Percentiles rank a stretch among this genome's conserved stretches.
Evolutionary conservation across 2,329 filamentous ascomycete species (phyloP).

Genomic region (Diaporthe longicolla): DNA sequence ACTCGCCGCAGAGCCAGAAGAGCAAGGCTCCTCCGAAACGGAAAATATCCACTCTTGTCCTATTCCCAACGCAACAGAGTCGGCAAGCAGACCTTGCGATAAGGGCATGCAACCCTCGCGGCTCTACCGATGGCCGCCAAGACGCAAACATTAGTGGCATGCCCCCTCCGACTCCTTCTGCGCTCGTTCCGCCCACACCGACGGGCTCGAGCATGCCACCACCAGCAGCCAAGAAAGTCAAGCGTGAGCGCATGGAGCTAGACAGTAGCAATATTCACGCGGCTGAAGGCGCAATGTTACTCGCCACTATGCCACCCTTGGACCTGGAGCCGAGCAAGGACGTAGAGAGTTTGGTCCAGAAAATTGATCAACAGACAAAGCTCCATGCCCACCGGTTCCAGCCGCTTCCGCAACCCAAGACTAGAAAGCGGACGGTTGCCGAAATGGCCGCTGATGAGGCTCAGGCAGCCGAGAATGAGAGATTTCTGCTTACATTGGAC

Average conservation of each 20-base stretch:
- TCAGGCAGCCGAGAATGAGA: conserved; percentile 87
- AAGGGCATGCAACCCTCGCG: conserved; percentile 79
- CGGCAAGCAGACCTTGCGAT: conserved; percentile 82
- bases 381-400: conserved; percentile 81
- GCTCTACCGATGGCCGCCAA: conserved; percentile 53
- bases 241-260: conserved; percentile 80
- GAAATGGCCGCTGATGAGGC: conserved; percentile 97
- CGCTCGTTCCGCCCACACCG: conserved; percentile 72
- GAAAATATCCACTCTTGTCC: conserved; percentile 81
- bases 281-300: conserved; percentile 82
- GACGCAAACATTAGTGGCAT: conserved; percentile 56
- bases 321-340: conserved; percentile 82
- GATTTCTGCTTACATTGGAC: conserved; percentile 93
- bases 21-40: conserved; percentile 67
- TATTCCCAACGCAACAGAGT: conserved; percentile 86
- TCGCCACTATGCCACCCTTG: conserved; percentile 81
- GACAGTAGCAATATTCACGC: conserved; percentile 80
- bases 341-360: conserved; percentile 76
- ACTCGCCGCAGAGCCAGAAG: conserved; percentile 63
- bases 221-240: conserved; percentile 73
- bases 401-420: conserved; percentile 85
- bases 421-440: conserved; percentile 91
- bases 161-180: conserved; percentile 77
- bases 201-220: conserved; percentile 71
- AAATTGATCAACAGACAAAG: conserved; percentile 67